A percentile compares a stretch with the other conserved stretches of the same genome.
Conservation (phyloP, 2,329 filamentous ascomycete species). For the Apiospora aurea region DNA sequence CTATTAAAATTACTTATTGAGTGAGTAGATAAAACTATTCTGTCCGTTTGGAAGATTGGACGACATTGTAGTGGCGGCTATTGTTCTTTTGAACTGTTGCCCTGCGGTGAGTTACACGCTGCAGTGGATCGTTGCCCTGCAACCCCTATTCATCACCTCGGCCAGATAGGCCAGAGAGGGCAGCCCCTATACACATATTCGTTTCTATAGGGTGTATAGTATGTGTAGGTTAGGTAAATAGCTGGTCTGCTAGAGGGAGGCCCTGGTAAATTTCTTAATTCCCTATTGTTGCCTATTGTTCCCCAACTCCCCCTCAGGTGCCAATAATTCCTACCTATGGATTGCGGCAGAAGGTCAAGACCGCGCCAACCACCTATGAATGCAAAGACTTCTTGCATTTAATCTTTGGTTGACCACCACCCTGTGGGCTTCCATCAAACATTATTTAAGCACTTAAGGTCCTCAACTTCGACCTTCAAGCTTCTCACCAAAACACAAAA, state of each 20-base stretch:
- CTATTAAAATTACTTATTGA: background rate
- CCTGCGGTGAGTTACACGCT: background rate
- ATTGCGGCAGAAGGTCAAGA: background rate
- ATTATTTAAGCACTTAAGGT: background rate
- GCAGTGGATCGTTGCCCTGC: background rate
- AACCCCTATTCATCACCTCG: background rate
- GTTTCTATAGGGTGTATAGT: background rate
- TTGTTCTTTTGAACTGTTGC: background rate
- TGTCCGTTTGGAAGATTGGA: no score
- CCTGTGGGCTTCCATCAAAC: background rate
- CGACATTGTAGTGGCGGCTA: background rate
- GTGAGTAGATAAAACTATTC: background rate
- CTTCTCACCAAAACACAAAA: background rate
- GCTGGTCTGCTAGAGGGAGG: background rate
- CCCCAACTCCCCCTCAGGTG: background rate
- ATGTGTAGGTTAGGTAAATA: background rate
- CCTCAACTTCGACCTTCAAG: background rate
- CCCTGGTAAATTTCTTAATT: background rate
- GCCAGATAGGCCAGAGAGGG: background rate
- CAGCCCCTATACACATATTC: background rate
- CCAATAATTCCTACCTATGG: background rate
- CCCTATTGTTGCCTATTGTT: background rate
- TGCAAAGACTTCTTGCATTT: background rate
- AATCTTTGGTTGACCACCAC: no score
- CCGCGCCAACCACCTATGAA: background rate